Percentiles rank a stretch among this genome's conserved stretches.
Conservation (phyloP, 257 asterid species). For the Cordia subcordata region DNA sequence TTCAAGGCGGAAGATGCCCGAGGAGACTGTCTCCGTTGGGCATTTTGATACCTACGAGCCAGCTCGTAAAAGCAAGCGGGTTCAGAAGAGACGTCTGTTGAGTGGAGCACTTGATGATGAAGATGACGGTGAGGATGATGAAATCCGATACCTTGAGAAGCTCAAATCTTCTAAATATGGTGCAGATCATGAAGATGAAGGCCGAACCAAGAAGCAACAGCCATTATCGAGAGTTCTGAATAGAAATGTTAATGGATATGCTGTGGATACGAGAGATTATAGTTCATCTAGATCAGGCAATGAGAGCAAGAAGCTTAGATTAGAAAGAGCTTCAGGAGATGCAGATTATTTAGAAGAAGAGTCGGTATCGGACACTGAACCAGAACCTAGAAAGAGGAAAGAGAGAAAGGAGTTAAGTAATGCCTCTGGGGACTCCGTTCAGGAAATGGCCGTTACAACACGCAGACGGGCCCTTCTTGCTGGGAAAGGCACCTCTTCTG, state of each 20-base stretch:
- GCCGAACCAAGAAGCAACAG: conserved; percentile 38
- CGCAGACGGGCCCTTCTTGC: conserved; percentile 53
- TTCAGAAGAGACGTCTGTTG: conserved; percentile 27
- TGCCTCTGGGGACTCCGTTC: conserved; percentile 25
- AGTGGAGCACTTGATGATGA: conserved; percentile 46
- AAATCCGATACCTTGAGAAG: conserved; percentile 71
- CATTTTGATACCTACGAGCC: conserved; percentile 25
- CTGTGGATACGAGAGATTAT: conserved; percentile 30
- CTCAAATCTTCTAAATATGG: conserved; percentile 43
- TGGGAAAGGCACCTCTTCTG: conserved; percentile 36
- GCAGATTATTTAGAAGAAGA: conserved; percentile 43
- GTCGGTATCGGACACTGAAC: conserved; percentile 42
- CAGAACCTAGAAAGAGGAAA: conserved; percentile 42
- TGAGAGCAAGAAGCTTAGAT: conserved; percentile 34
- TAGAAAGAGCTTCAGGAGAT: conserved; percentile 40
- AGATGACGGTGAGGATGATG: conserved; percentile 53
- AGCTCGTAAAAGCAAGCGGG: conserved; percentile 39
- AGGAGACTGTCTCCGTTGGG: conserved; percentile 22
- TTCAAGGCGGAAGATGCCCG: conserved; percentile 24
- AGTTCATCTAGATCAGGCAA: conserved; percentile 34
- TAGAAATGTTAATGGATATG: conserved; percentile 28
- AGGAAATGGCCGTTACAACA: conserved; percentile 54
- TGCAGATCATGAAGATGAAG: conserved; percentile 40
- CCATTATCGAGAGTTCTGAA: conserved; percentile 44
- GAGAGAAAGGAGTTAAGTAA: conserved; percentile 27